phyloP scores from a whole-genome alignment of 1,284 basidiomycete genomes.

The Butyriboletus appendiculatus region DNA sequence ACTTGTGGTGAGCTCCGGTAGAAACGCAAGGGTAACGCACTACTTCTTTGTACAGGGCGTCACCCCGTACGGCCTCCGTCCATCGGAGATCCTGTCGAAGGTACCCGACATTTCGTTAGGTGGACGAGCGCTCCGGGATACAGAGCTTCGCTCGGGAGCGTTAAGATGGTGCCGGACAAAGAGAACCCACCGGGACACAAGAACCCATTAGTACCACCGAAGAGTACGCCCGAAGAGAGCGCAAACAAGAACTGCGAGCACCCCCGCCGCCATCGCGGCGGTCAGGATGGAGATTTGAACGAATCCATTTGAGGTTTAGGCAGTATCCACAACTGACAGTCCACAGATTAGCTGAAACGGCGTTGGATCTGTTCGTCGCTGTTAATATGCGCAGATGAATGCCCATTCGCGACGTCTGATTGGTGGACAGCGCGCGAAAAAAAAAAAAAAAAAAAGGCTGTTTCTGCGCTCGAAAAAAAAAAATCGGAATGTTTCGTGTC shows the following conservation, averaged over 20 bases:
- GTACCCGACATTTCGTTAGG: slow-evolving; percentile 1
- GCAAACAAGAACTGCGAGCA: slow-evolving; percentile 18
- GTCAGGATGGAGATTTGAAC: slow-evolving; percentile 26
- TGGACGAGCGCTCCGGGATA: slow-evolving; percentile 8
- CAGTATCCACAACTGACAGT: neutral
- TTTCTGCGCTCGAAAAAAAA: neutral
- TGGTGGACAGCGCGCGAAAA: slow-evolving; percentile 14
- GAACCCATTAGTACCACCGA: slow-evolving; percentile 23
- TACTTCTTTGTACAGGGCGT: slow-evolving; percentile 4
- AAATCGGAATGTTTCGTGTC: slow-evolving; percentile 3
- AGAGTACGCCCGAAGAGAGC: slow-evolving; percentile 23
- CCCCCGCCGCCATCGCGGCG: slow-evolving; percentile 32
- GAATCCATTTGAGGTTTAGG: neutral
- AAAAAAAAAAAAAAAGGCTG: no score
- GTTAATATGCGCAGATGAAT: slow-evolving; percentile 7
- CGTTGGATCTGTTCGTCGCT: slow-evolving; percentile 16
- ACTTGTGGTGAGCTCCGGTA: slow-evolving; percentile 5
- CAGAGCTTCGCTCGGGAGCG: slow-evolving; percentile 7
- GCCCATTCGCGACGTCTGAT: slow-evolving; percentile 7
- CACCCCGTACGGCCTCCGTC: slow-evolving; percentile 7
- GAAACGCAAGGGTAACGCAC: slow-evolving; percentile 1
- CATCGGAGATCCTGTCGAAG: slow-evolving; percentile 17
- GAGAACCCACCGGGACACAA: slow-evolving; percentile 10
- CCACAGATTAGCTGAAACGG: slow-evolving; percentile 21
- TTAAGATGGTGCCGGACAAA: slow-evolving; percentile 5